Evolutionary conservation across 805 yeast species (phyloP), one percentile per base, ranked within the genome.

Genomic region (Teunomyces barrocoloradensis): DNA sequence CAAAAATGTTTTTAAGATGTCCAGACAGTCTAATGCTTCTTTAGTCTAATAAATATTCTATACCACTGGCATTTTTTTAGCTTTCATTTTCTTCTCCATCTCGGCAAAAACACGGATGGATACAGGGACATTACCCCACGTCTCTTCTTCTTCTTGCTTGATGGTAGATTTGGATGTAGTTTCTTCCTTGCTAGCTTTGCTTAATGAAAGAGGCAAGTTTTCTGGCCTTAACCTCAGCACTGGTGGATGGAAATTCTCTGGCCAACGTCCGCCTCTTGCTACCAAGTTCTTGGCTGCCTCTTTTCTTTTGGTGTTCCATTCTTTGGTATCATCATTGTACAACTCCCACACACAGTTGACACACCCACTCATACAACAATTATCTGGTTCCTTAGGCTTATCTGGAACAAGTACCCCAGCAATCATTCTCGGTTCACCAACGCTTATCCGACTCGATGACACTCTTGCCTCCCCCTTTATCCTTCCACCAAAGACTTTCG

Each of bases 311-410:
- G 52, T 61, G 57, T 82, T 81, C 96, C 97, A 94, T 29, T 89
- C 89, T 52, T 81, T 84, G 43, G 91, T 59, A 62, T 94, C 98
- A 45, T 92, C 97, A 54, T 86, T 84, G 63, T 81, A 92, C 46
- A 88, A 69, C 57, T 91, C 97, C 98, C 98, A 94, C 1, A 92
- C 98, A 65, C 99, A 92, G 66, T 92, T 90, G 27, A 89, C 83
- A 65, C 99, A 92, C 1, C 99, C 99, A 48, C 94, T 84, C 96
- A 90, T 90, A 66, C 99, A 92, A 65, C 99, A 92, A 64, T 92
- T 90, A 56, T 91, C 96, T 1, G 98, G 98, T 56, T 89, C 96
- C 4, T 69, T 72, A 0, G 99, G 98, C 60, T 77, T 79, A n/a
- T 79, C 81, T 2, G 97, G 96, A 0, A 92, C 96, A 6, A 61